phyloP scores from a whole-genome alignment of 352 stramenopile genomes.

The Globisporangium yorkense region DNA sequence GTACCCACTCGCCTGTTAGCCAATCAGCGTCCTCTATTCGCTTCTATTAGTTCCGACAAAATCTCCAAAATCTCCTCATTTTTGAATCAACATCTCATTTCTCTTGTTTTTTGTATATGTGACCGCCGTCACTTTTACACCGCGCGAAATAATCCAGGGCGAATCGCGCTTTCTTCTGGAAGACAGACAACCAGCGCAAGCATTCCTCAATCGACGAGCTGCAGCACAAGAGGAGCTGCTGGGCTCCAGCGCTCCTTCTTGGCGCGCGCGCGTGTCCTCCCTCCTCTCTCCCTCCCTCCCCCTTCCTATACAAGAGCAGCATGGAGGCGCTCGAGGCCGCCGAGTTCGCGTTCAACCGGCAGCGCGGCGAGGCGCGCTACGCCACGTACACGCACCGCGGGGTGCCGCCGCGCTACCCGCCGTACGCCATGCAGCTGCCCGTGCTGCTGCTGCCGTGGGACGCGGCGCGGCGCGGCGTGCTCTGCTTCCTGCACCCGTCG shows the following conservation, averaged over 20 bases:
- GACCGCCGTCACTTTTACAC: neutral
- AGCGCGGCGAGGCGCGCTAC: slow-evolving; percentile 56
- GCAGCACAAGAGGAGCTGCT: too few relatives aligned
- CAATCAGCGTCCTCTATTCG: neutral
- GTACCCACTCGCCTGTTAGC: neutral
- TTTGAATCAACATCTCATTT: neutral
- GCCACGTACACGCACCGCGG: slow-evolving; percentile 47
- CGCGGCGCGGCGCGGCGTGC: slow-evolving; percentile 49
- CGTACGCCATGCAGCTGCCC: slow-evolving; percentile 61
- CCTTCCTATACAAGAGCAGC: neutral
- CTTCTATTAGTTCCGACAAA: neutral
- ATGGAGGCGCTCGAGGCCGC: slow-evolving; percentile 52
- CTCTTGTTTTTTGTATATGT: neutral
- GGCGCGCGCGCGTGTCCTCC: neutral
- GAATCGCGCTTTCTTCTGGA: neutral
- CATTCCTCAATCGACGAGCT: too few relatives aligned
- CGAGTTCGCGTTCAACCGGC: slow-evolving; percentile 68
- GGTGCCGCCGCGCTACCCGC: slow-evolving; percentile 63
- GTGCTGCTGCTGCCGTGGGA: slow-evolving; percentile 67
- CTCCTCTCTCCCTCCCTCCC: neutral
- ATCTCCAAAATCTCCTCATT: neutral
- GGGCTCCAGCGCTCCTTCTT: too few relatives aligned
- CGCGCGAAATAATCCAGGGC: neutral
- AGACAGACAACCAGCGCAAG: neutral
- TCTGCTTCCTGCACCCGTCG: slow-evolving; percentile 57